Base-by-base conservation (phyloP, 768 basidiomycete species). In the Agaricus bisporus region DNA sequence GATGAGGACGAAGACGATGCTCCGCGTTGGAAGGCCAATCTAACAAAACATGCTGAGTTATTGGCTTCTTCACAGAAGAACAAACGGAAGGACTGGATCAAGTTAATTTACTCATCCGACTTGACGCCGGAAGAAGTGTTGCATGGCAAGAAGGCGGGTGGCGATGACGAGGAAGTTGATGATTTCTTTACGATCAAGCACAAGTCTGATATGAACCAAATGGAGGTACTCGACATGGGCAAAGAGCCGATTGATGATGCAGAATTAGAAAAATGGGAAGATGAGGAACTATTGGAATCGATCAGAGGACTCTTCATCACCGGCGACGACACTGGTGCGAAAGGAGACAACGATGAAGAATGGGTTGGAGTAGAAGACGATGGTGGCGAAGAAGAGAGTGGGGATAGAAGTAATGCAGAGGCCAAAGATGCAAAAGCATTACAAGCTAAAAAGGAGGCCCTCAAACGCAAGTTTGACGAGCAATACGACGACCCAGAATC, bases 401-500 rank as follows among this genome's bases (percentile, higher is more conserved):
- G 63, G 7, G 65, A 56, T 26, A 58, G 51, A n/a, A 58, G 57
- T 14, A 66, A 68, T 14, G 75, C 74, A 47, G 65, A 39, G 59
- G 66, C 22, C 71, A 41, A 14, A 4, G 62, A 56, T 28, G 77
- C 76, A 25, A 72, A 73, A 28, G 74, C 79, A 1, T 82, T 98
- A 35, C 82, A 87, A 8, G 77, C 80, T 28, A 98, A 95, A 73
- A 98, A 98, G 72, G 91, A 90, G 60, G 82, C 78, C 2, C 79
- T 98, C 55, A 97, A 97, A 70, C 83, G 85, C 59, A 95, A 95
- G 67, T 99, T 99, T 65, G 91, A 99, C 68, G 91, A 92, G 61
- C 88, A 95, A 68, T 98, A 98, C 68, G 93, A 97, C 66, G 91
- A 94, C 59, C 88, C 89, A 2, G 86, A 89, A 41, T 76, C 79